Base-by-base conservation (phyloP, 2,329 filamentous ascomycete genomes). In the Aphanoascus verrucosus region DNA sequence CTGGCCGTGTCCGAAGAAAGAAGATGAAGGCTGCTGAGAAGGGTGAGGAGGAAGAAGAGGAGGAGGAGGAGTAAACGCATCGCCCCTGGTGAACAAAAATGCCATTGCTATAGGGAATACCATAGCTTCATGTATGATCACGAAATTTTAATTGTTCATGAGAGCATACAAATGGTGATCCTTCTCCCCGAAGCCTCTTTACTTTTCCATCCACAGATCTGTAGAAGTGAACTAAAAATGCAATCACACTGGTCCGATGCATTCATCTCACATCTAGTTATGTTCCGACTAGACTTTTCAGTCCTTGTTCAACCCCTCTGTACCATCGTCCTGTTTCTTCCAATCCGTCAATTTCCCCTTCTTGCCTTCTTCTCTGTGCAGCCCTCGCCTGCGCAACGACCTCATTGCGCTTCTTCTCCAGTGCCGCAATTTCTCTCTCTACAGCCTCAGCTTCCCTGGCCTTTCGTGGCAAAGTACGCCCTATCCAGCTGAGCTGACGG, bases 1-100 rank as follows among this genome's bases (percentile, higher is more conserved):
- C 89, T 69, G 93, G 93, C 67, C 93, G 93, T 83, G 91, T 96
- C 72, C 85, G 88, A 77, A 94, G 93, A 83, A 98, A 97, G 93
- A 98, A 97, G 90, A 88, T 90, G 75, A 91, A 88, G 81, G 88
- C 93, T 66, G 88, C 89, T 59, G 88, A 94, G 79, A 85, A 84
- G 75, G 72, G 73, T 48, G 71, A 69, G 44, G 71, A 62, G 37
- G 69, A 66, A 42, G 64, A 67, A 56, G 91, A 82, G 65, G 90
- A 88, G 69, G 91, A 94, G 73, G 89, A 94, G 67, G 89, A 94
- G 73, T 76, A 76, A 64, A 74, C 69, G 59, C 60, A 65, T 69
- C 31, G 20, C 42, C 35, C 32, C 19, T 12, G 64, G 32, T 34
- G 34, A 14, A 37, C 32, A 32, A 34, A 47, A 34, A 47, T 9